Evolutionary conservation across 2,329 filamentous ascomycete species (phyloP), one percentile per base, ranked within the genome.

Genomic region (Fusarium sp.): DNA sequence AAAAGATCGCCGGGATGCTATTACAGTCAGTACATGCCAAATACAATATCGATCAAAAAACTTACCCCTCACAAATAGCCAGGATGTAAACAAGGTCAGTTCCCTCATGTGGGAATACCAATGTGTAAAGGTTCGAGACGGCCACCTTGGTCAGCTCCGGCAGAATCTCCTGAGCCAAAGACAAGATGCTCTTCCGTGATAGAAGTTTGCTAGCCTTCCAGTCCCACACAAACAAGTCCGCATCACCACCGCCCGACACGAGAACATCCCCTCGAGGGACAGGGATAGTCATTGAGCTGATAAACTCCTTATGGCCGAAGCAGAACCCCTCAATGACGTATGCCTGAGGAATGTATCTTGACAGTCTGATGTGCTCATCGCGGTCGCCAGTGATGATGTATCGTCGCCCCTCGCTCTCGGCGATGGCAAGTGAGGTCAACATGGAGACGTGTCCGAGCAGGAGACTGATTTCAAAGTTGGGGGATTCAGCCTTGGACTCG

Each of bases 371-470:
- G 83, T 99, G 96, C 74, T 91, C 86, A 79, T 90, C 89, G 14
- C 89, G 85, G 72, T 90, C 87, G 7, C 84, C 85, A 0, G 89
- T 90, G 74, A 91, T 73, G 79, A 91, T 88, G 74, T 89, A 90
- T 18, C 81, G 82, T 31, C 81, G 80, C 27, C 76, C 81, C 69
- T 75, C 84, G 71, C 74, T 86, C 80, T 79, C 84, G 7, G 87
- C 87, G 47, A 90, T 86, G 3, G 86, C 82, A 61, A 98, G 81
- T 78, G 94, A 92, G 2, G 95, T 98, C 59, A 99, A 89, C 90
- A 98, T 93, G 1, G 96, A 98, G 16, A 99, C 96, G 83, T 99
- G 96, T 14, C 96, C 96, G 1, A 99, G 90, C 9, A 98, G 86
- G 1, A 98, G 86, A 40, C 92, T 89, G 76, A 94, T 90, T 76